Conservation (phyloP, 352 stramenopile species). For the Pythium phragmitis region DNA sequence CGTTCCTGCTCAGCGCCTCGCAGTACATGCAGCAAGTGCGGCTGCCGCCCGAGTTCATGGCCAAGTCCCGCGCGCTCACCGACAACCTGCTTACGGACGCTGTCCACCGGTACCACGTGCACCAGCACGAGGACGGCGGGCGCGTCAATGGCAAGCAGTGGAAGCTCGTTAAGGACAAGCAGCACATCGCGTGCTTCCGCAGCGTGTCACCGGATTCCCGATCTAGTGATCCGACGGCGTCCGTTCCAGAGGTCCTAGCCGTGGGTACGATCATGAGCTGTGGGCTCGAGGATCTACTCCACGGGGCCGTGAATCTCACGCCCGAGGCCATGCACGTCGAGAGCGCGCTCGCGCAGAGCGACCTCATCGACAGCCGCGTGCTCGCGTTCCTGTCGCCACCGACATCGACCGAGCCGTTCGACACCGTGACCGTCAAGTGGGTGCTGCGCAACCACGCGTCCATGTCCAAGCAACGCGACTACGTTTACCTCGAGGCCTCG, state of each 20-base stretch:
- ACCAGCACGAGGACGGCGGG: constrained; percentile 29
- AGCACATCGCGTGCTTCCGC: constrained; percentile 43
- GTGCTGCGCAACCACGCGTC: constrained; percentile 52
- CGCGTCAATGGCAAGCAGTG: constrained; percentile 43
- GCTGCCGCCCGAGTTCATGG: constrained; percentile 24
- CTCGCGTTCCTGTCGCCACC: constrained; percentile 49
- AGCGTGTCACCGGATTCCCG: neutral
- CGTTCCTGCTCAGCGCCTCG: constrained; percentile 27
- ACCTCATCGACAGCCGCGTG: constrained; percentile 56
- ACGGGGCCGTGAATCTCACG: constrained; percentile 56
- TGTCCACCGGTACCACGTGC: constrained; percentile 36
- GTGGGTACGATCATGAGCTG: constrained; percentile 35
- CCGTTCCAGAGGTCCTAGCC: constrained; percentile 42
- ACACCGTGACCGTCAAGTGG: constrained; percentile 66
- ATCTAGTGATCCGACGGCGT: neutral
- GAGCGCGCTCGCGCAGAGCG: constrained; percentile 40
- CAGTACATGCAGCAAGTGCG: constrained; percentile 33
- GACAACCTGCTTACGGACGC: constrained; percentile 27
- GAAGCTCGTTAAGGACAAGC: constrained; percentile 43
- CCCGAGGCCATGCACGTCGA: constrained; percentile 62
- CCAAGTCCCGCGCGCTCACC: constrained; percentile 17
- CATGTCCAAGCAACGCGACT: constrained; percentile 58
- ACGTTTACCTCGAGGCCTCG: constrained; percentile 68
- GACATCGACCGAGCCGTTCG: constrained; percentile 46
- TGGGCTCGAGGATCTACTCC: constrained; percentile 46